phyloP scores from a whole-genome alignment of 75 land plant genomes.

The Cryptomeria japonica region DNA sequence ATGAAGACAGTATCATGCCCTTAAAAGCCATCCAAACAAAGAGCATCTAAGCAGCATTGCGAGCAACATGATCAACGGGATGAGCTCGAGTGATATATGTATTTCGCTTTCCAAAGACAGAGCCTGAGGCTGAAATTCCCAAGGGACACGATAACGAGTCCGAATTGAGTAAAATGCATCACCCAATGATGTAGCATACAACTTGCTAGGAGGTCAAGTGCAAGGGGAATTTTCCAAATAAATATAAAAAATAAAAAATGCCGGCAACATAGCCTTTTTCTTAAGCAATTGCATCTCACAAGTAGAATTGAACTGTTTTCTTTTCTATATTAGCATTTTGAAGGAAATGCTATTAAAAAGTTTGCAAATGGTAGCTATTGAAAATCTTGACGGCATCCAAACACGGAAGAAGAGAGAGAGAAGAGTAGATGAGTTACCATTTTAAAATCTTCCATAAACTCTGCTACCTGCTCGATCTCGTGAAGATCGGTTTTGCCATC shows the following conservation, averaged over 20 bases:
- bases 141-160: background rate
- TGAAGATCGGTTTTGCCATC: constrained; percentile 27
- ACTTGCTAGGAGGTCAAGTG: background rate
- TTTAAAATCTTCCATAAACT: constrained; percentile 92
- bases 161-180: background rate
- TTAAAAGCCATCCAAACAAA: background rate
- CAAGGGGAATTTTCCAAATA: background rate
- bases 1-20: background rate
- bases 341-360: background rate
- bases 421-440: constrained; percentile 52
- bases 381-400: background rate
- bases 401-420: background rate
- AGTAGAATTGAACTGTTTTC: background rate
- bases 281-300: background rate
- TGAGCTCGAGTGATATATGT: background rate
- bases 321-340: background rate
- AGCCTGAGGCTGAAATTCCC: background rate
- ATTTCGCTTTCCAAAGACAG: background rate
- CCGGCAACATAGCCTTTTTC: background rate
- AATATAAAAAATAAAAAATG: background rate
- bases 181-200: background rate
- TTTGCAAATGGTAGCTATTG: background rate
- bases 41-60: no score
- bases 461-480: constrained; percentile 83
- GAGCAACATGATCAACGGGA: background rate